Evolutionary conservation across 768 basidiomycete genomes (phyloP).

Genomic region (Flagelloscypha sp.): DNA sequence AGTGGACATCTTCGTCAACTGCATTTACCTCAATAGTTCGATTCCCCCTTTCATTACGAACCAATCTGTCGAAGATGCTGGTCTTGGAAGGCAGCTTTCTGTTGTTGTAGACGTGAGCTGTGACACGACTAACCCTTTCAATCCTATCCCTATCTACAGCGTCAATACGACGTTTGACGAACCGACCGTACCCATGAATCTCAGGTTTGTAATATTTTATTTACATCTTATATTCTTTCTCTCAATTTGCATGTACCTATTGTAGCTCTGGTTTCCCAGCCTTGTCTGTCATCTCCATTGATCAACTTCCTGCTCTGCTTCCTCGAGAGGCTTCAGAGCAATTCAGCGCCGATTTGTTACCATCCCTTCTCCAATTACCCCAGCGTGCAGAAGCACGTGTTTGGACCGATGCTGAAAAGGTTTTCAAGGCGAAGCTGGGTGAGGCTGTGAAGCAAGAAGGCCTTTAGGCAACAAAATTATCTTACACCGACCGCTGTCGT

Average conservation of each 20-base stretch:
- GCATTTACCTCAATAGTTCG: conserved; percentile 84
- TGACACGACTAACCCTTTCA: conserved; percentile 98
- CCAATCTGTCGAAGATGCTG: conserved; percentile 66
- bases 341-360: conserved; percentile 82
- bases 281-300: conserved; percentile 87
- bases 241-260: conserved; percentile 12
- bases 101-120: conserved; percentile 97
- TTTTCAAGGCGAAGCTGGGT: conserved; percentile 56
- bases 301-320: conserved; percentile 93
- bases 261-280: conserved; percentile 46
- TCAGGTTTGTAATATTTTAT: conserved; percentile 38
- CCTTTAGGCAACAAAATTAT: conserved; percentile 9
- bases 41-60: conserved; percentile 82
- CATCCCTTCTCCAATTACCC: conserved; percentile 74
- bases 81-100: conserved; percentile 55
- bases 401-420: conserved; percentile 80
- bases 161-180: conserved; percentile 91
- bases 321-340: conserved; percentile 97
- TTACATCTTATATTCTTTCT: conserved; percentile 5
- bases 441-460: conserved; percentile 35
- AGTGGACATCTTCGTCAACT: conserved; percentile 98
- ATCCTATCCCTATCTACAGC: conserved; percentile 91
- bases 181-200: conserved; percentile 82
- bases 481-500: too few species aligned
- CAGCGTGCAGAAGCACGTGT: conserved; percentile 58